Percentiles rank a stretch among this genome's conserved stretches.
These are phyloP conservation scores for Conoideocrella luteorostrata DNA, from an alignment of 2,329 filamentous ascomycete species.

Conservation along the genomic window DNA sequence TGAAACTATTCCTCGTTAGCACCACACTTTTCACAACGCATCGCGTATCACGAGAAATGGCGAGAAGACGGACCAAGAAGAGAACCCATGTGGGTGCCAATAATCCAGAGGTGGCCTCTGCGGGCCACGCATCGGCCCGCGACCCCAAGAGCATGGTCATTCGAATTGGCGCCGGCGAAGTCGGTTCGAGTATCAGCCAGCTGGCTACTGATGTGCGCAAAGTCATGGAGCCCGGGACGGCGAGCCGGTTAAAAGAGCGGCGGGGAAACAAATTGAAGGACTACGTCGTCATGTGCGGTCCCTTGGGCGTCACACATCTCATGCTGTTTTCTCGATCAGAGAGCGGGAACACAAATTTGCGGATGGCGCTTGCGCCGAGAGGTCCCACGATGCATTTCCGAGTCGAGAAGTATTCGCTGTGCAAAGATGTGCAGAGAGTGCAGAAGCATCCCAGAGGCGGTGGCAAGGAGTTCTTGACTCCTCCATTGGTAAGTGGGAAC, in stretches of 20 bases:
- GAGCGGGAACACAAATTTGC: slow-evolving; percentile 85
- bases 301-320: slow-evolving; percentile 86
- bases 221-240: slow-evolving; percentile 96
- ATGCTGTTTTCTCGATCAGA: slow-evolving; percentile 88
- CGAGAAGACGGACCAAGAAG: slow-evolving; percentile 77
- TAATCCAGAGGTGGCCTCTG: slow-evolving; percentile 49
- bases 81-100: slow-evolving; percentile 71
- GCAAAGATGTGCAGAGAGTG: slow-evolving; percentile 80
- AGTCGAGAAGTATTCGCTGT: slow-evolving; percentile 89
- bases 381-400: slow-evolving; percentile 92
- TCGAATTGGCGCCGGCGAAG: slow-evolving; percentile 87
- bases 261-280: slow-evolving; percentile 83
- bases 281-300: slow-evolving; percentile 92
- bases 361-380: slow-evolving; percentile 78
- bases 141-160: slow-evolving; percentile 97
- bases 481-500: slow-evolving; percentile 71
- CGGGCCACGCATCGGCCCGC: slow-evolving; percentile 56
- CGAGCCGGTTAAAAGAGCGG: slow-evolving; percentile 80
- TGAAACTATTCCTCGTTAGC: too few species aligned
- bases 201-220: slow-evolving; percentile 82
- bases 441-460: slow-evolving; percentile 77
- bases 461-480: slow-evolving; percentile 77
- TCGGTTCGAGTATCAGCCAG: slow-evolving; percentile 86
- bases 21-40: not conserved
- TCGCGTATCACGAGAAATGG: slow-evolving; percentile 49